Evolutionary conservation across 1,284 basidiomycete species (phyloP), one percentile per base, ranked within the genome.

Genomic region (Cryptococcus jaspeensis): DNA sequence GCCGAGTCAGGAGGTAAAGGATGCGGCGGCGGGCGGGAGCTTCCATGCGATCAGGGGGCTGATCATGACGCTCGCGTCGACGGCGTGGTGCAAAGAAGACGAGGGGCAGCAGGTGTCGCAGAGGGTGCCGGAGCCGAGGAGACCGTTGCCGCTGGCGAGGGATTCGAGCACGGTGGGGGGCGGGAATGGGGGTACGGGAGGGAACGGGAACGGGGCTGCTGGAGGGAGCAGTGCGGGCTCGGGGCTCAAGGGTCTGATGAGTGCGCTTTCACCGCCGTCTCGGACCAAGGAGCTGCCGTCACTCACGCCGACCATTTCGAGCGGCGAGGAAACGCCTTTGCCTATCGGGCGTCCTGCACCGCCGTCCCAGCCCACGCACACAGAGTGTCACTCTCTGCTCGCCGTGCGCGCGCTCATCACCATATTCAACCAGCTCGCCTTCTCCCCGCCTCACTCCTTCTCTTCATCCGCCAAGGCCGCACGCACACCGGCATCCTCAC

Each of bases 371-470:
- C 12, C 56, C 35, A 18, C 65, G 40, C 73, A 74, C 59, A 28
- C 51, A 18, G 55, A 66, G 37, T 78, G 75, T 69, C 71, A 73
- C 55, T 75, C 78, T 2, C 56, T 76, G 7, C 57, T 66, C 5
- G 78, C 80, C 4, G 73, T 77, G 22, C 62, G 73, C 22, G 71
- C 79, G 1, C 71, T 81, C 28, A 80, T 81, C 52, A 71, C 78
- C 20, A 75, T 81, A 43, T 81, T 82, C 64, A 77, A 77, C 25
- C 66, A 74, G 1, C 66, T 80, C n/a, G 72, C 78, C 1, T 80
- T 80, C 58, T 69, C 74, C 1, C 72, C 76, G 12, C 74, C 74
- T 23, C 65, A 75, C 28, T 70, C 75, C 7, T 53, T 69, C 53
- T 63, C 64, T 38, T 71, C 67, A 37, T 61, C 58, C 15, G 52